Evolutionary conservation across 2,329 filamentous ascomycete species (phyloP).

Genomic region (Zalaria obscura): DNA sequence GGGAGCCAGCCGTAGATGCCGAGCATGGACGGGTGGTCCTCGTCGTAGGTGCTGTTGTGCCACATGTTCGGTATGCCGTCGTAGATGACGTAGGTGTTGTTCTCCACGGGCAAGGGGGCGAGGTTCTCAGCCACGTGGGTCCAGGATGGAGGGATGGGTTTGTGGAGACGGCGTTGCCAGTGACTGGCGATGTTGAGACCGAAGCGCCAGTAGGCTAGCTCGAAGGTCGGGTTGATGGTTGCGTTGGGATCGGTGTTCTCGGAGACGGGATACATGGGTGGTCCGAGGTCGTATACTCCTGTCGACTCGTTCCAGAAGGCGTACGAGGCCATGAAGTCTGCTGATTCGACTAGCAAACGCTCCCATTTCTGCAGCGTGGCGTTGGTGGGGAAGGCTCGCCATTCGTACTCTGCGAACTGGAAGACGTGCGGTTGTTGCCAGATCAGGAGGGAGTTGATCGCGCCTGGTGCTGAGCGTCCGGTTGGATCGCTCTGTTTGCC

Average conservation of each 20-base stretch:
- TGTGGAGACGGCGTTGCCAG: constrained; percentile 37
- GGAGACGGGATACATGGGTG: constrained; percentile 36
- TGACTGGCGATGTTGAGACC: constrained; percentile 38
- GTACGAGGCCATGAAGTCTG: constrained; percentile 46
- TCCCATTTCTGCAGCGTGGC: constrained; percentile 40
- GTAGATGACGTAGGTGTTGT: constrained; percentile 40
- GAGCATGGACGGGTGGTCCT: constrained; percentile 19
- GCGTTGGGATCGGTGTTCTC: constrained; percentile 45
- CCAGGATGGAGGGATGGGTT: constrained; percentile 33
- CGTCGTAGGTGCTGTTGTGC: constrained; percentile 13
- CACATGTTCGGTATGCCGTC: constrained; percentile 30
- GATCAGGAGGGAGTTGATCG: constrained; percentile 46
- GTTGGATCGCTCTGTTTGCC: constrained; percentile 45
- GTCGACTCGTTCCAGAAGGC: constrained; percentile 41
- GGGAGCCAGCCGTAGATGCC: constrained; percentile 19
- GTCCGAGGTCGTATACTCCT: constrained; percentile 37
- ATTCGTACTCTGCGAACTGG: constrained; percentile 45
- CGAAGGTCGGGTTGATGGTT: constrained; percentile 45
- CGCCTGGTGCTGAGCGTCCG: constrained; percentile 41
- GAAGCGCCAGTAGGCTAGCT: constrained; percentile 47
- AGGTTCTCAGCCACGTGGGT: constrained; percentile 35
- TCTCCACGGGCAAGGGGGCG: constrained; percentile 36
- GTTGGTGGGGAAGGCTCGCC: constrained; percentile 28
- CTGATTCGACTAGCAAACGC: constrained; percentile 33
- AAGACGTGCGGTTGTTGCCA: constrained; percentile 51